phyloP scores from a whole-genome alignment of 441 rosid genomes.

The Jatropha multifida region DNA sequence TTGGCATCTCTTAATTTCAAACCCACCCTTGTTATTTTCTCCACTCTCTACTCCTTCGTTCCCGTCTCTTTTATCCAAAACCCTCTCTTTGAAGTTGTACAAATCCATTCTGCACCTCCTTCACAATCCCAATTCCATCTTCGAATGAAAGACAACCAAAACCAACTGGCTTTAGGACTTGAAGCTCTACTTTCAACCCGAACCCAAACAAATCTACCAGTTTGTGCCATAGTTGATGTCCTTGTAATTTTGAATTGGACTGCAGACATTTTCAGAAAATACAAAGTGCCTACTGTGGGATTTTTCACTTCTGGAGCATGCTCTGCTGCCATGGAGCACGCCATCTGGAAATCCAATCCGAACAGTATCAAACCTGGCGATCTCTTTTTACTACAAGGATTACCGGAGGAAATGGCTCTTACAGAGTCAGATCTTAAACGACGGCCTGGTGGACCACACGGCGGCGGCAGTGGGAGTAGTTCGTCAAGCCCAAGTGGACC shows the following conservation, averaged over 20 bases:
- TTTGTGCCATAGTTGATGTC: constrained; percentile 34
- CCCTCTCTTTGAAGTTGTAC: constrained; percentile 24
- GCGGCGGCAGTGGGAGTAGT: no score
- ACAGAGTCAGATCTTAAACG: constrained; percentile 25
- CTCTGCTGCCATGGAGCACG: constrained; percentile 34
- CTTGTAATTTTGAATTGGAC: constrained; percentile 22
- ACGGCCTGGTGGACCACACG: constrained; percentile 11
- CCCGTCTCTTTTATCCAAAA: constrained; percentile 25
- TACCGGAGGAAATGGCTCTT: constrained; percentile 29
- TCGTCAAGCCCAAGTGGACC: not conserved
- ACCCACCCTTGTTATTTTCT: constrained; percentile 27
- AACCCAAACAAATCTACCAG: constrained; percentile 4
- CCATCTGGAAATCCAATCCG: constrained; percentile 12
- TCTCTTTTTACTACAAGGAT: constrained; percentile 24
- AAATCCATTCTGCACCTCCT: constrained; percentile 11
- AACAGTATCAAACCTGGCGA: constrained; percentile 13
- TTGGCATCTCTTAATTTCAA: constrained; percentile 24
- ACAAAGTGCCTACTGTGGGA: constrained; percentile 18
- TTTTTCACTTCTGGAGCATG: constrained; percentile 40
- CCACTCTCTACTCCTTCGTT: constrained; percentile 24
- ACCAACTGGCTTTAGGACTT: not conserved
- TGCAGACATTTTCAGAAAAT: constrained; percentile 18
- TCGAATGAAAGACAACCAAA: not conserved
- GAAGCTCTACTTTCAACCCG: constrained; percentile 9
- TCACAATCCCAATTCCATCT: not conserved